Conservation (phyloP, 495 filamentous ascomycete species). For the Penicillium waksmanii region DNA sequence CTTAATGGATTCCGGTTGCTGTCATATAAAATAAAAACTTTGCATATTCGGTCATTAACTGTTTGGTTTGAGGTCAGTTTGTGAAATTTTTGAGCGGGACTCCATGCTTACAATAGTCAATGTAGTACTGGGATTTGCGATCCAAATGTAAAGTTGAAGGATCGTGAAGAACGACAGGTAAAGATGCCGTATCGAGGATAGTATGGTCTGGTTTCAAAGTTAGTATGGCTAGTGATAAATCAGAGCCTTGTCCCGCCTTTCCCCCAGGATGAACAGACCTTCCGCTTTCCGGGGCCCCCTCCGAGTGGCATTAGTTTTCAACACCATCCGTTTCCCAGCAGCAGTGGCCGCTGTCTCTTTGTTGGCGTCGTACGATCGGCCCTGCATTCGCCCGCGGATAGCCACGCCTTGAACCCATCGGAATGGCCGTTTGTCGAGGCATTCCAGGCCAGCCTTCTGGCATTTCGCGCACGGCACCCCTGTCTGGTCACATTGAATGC, state of each 20-base stretch:
- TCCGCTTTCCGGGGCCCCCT: neutral
- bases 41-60: slow-evolving; percentile 58
- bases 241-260: neutral
- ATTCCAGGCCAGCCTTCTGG: slow-evolving; percentile 51
- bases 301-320: slow-evolving; percentile 2
- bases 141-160: slow-evolving; percentile 41
- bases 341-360: slow-evolving; percentile 11
- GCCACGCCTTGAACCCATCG: slow-evolving; percentile 51
- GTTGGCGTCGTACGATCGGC: slow-evolving; percentile 16
- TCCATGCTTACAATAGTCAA: slow-evolving; percentile 51
- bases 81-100: neutral
- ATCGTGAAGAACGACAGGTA: slow-evolving; percentile 34
- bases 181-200: neutral
- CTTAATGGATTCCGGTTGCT: slow-evolving; percentile 58
- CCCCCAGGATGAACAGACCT: neutral
- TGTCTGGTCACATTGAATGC: slow-evolving; percentile 56
- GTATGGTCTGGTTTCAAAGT: slow-evolving; percentile 3
- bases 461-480: slow-evolving; percentile 39
- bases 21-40: slow-evolving; percentile 59
- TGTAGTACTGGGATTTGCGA: slow-evolving; percentile 43
- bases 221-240: neutral
- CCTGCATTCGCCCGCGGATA: slow-evolving; percentile 46
- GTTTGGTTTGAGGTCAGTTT: slow-evolving; percentile 3
- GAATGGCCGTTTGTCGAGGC: slow-evolving; percentile 54
- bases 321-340: neutral